These are phyloP conservation scores for Paecilomyces sp. DNA, from an alignment of 2,329 filamentous ascomycete genomes.

Conservation along the genomic window DNA sequence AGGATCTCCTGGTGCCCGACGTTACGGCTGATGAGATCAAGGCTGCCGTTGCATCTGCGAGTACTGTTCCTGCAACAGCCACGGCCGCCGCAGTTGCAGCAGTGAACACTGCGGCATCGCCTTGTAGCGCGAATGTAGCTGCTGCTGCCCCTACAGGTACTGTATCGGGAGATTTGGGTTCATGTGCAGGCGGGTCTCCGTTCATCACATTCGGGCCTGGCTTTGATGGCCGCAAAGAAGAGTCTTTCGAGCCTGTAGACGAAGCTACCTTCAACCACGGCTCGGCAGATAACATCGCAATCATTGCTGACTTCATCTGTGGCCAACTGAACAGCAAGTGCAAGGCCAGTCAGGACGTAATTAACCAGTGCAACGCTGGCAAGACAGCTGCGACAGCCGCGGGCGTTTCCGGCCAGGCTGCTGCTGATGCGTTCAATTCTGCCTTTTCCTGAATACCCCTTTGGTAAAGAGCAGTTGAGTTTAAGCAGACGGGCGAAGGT, in stretches of 20 bases:
- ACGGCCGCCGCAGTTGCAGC: conserved; percentile 10
- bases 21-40: conserved; percentile 46
- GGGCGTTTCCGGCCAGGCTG: neutral
- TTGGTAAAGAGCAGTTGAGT: neutral
- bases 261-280: neutral
- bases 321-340: conserved; percentile 32
- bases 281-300: conserved; percentile 32
- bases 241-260: conserved; percentile 30
- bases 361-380: conserved; percentile 2
- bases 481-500: neutral
- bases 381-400: conserved; percentile 1
- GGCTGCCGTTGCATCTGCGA: conserved; percentile 38
- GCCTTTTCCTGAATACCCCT: conserved; percentile 1
- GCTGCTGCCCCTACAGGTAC: conserved; percentile 2
- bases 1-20: conserved; percentile 48
- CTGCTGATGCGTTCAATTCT: conserved; percentile 5
- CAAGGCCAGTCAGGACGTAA: conserved; percentile 15
- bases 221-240: conserved; percentile 41
- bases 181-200: conserved; percentile 36
- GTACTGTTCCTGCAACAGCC: conserved; percentile 8
- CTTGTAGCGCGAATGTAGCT: neutral
- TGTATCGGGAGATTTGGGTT: conserved; percentile 33
- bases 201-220: conserved; percentile 44
- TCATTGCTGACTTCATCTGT: conserved; percentile 46
- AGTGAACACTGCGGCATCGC: conserved; percentile 2